Evolutionary conservation across 1,284 basidiomycete species (phyloP).

Genomic region (Chiua sp.): DNA sequence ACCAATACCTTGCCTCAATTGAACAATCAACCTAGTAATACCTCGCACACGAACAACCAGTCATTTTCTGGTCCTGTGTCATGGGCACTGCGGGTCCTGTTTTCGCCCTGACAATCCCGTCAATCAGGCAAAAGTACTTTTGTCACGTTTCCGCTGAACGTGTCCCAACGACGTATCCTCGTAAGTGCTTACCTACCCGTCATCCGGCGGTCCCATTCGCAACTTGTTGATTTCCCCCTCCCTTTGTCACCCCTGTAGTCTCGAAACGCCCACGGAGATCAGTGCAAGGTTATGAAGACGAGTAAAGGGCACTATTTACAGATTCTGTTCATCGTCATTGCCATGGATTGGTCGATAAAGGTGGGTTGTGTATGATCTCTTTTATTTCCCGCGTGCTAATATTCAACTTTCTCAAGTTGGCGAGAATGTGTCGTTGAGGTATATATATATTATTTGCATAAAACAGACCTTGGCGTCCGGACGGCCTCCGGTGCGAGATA

Average conservation of each 20-base stretch:
- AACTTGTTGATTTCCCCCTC: neutral
- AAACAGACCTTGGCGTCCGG: neutral
- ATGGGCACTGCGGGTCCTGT: constrained; percentile 82
- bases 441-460: constrained; percentile 1
- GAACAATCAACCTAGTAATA: constrained; percentile 51
- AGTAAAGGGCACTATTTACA: constrained; percentile 23
- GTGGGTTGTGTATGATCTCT: constrained; percentile 1
- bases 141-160: constrained; percentile 80
- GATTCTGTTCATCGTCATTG: neutral
- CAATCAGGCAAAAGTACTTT: constrained; percentile 70
- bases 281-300: constrained; percentile 50
- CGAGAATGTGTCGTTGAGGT: constrained; percentile 5
- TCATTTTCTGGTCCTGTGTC: constrained; percentile 88
- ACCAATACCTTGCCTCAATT: neutral
- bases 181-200: constrained; percentile 54
- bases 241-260: constrained; percentile 26
- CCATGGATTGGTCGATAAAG: constrained; percentile 1
- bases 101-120: constrained; percentile 78
- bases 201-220: neutral
- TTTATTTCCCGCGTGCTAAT: neutral
- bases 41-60: constrained; percentile 91
- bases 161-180: constrained; percentile 85
- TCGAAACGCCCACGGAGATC: constrained; percentile 44
- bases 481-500: neutral
- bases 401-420: constrained; percentile 7